These are phyloP conservation scores for Protomyces pachydermus DNA, from an alignment of 1,139 yeast species.

Conservation along the genomic window DNA sequence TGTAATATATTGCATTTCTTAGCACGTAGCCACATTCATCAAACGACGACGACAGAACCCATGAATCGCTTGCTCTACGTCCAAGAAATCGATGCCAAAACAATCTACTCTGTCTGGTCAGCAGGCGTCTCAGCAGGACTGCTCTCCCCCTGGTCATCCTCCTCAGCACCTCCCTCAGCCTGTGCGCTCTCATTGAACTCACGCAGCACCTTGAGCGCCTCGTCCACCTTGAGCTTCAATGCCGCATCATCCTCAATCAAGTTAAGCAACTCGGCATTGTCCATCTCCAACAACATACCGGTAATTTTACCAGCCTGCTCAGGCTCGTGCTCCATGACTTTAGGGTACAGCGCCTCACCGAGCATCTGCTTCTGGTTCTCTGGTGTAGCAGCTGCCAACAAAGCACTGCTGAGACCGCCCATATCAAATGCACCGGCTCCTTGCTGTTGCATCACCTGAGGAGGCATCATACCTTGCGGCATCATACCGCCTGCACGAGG, in stretches of 20 bases:
- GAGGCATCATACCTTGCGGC: slow-evolving; percentile 33
- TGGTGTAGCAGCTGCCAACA: slow-evolving; percentile 45
- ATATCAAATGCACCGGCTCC: slow-evolving; percentile 54
- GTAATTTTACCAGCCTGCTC: slow-evolving; percentile 99
- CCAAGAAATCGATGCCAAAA: too few species aligned
- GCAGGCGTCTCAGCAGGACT: neutral
- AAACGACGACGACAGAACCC: too few species aligned
- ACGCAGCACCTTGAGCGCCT: slow-evolving; percentile 89
- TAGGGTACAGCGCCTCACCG: slow-evolving; percentile 97
- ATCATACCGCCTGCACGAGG: slow-evolving; percentile 45
- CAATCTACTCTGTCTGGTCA: neutral
- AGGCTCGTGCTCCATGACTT: slow-evolving; percentile 84
- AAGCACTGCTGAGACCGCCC: slow-evolving; percentile 19
- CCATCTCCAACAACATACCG: slow-evolving; percentile 97
- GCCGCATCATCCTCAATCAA: slow-evolving; percentile 79
- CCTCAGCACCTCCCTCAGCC: neutral
- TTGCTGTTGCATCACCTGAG: slow-evolving; percentile 49
- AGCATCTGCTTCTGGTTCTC: slow-evolving; percentile 95
- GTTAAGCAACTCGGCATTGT: slow-evolving; percentile 82
- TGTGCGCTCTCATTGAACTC: slow-evolving; percentile 43
- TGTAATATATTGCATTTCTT: neutral
- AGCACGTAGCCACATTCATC: neutral
- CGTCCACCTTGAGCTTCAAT: slow-evolving; percentile 87
- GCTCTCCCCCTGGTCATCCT: neutral
- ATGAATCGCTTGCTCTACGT: too few species aligned